Base-by-base conservation (phyloP, 2,329 filamentous ascomycete genomes). In the Fusarium fracticaudum region DNA sequence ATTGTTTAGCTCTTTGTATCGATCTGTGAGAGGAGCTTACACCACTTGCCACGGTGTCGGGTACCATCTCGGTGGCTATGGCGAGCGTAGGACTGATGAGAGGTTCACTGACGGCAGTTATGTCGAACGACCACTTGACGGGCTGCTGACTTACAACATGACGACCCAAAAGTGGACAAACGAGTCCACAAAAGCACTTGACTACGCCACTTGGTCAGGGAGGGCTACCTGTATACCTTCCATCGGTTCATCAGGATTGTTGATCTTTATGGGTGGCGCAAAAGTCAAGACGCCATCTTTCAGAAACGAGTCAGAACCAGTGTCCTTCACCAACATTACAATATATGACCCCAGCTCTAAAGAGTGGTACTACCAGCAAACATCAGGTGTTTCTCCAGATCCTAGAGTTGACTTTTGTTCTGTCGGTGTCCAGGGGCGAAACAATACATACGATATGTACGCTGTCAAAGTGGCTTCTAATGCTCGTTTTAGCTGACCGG, bases 241-340 rank as follows among this genome's bases (percentile, higher is more conserved):
- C 1, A 60, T 69, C 0, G 48, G 55, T 17, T 5, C 24, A 11
- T 40, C 31, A 2, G 62, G 53, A 13, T 18, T 53, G 2, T 15
- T 60, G 20, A 11, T 65, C 22, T 66, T 66, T 17, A 51, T 53
- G n/a, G 61, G 64, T n/a, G 47, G 47, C 12, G 40, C 51, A 26
- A 47, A 59, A 5, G 48, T 35, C 22, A 24, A 29, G 4, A 53
- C 8, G 13, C 50, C 50, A 1, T 26, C 50, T 5, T 37, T 57
- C 26, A 33, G 38, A 8, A 53, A 65, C 24, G 22, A 1, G 9
- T 59, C 65, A 14, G 41, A 54, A 5, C 43, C 62, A 18, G 37
- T 55, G 2, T 38, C 47, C 17, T 61, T 68, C 14, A 29, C 40
- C 6, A 67, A 54, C 4, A 59, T 68, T 15, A 67, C 55, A 3